A percentile compares a stretch with the other conserved stretches of the same genome.
Conservation (phyloP, 1,139 yeast genomes). For the Yamadazyma mexicana region DNA sequence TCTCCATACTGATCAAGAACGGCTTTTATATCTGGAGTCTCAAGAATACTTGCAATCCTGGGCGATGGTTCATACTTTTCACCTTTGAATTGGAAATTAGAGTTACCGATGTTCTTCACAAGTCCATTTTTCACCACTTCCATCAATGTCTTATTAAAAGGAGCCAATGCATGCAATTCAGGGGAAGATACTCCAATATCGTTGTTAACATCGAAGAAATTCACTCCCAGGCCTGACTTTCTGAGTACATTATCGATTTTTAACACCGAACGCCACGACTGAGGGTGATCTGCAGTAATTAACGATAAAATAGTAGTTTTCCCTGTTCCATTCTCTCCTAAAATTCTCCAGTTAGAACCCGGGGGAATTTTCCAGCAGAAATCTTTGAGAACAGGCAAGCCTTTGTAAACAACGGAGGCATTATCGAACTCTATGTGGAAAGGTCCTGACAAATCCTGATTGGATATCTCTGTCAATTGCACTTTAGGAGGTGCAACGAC, state of each 20-base stretch:
- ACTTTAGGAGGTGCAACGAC: conserved; percentile 5
- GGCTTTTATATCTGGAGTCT: conserved; percentile 20
- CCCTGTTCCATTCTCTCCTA: conserved; percentile 92
- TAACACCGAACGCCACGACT: conserved; percentile 81
- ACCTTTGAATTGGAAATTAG: conserved; percentile 35
- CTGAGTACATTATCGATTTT: conserved; percentile 66
- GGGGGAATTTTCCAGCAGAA: conserved; percentile 65
- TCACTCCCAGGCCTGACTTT: conserved; percentile 65
- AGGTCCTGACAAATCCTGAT: conserved; percentile 2
- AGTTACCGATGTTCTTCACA: conserved; percentile 56
- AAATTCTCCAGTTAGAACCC: conserved; percentile 85
- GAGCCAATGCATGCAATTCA: conserved; percentile 84
- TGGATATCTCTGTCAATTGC: conserved; percentile 4
- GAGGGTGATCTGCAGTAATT: conserved; percentile 94
- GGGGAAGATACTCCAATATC: conserved; percentile 89
- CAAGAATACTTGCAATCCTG: conserved; percentile 19
- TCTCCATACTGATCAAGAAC: conserved; percentile 33
- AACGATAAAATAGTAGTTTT: conserved; percentile 84
- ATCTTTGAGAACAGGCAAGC: conserved; percentile 56
- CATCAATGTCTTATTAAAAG: conserved; percentile 49
- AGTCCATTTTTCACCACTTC: conserved; percentile 76
- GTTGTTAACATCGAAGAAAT: conserved; percentile 76
- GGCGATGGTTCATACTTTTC: conserved; percentile 6
- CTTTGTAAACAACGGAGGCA: conserved; percentile 68
- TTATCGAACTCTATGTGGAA: conserved; percentile 49